phyloP scores from a whole-genome alignment of 140 eudicot genomes.

The Senecio squalidus region DNA sequence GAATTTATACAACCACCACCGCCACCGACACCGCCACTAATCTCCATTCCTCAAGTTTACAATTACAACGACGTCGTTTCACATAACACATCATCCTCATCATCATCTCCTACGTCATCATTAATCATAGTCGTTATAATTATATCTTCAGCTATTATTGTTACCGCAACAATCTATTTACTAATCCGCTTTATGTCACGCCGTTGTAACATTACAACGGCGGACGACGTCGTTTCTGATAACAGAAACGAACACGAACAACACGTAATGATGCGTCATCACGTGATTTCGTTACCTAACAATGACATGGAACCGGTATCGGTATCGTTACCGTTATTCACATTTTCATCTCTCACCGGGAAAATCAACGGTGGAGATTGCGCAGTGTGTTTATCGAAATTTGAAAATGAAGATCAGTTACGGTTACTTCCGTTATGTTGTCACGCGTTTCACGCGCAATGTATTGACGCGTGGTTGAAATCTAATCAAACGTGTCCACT shows the following conservation, averaged over 20 bases:
- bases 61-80: neutral
- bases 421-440: conserved; percentile 74
- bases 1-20: no score
- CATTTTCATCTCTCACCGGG: neutral
- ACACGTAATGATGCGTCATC: conserved; percentile 6
- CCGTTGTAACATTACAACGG: conserved; percentile 22
- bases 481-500: conserved; percentile 72
- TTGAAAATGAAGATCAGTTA: conserved; percentile 67
- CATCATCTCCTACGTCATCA: conserved; percentile 34
- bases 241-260: neutral
- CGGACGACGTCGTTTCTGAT: conserved; percentile 24
- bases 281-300: conserved; percentile 7
- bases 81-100: conserved; percentile 1
- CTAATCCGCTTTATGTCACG: conserved; percentile 61
- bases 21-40: neutral
- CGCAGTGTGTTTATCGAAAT: conserved; percentile 75
- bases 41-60: neutral
- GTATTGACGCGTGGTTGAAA: conserved; percentile 77
- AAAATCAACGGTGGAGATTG: conserved; percentile 37
- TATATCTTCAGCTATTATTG: conserved; percentile 53
- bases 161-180: conserved; percentile 69
- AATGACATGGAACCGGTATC: conserved; percentile 15
- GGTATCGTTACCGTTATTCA: neutral
- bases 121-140: conserved; percentile 39
- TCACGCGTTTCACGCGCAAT: conserved; percentile 77